Evolutionary conservation across 495 filamentous ascomycete genomes (phyloP), one percentile per base, ranked within the genome.

Genomic region (Penicillium odoratum): DNA sequence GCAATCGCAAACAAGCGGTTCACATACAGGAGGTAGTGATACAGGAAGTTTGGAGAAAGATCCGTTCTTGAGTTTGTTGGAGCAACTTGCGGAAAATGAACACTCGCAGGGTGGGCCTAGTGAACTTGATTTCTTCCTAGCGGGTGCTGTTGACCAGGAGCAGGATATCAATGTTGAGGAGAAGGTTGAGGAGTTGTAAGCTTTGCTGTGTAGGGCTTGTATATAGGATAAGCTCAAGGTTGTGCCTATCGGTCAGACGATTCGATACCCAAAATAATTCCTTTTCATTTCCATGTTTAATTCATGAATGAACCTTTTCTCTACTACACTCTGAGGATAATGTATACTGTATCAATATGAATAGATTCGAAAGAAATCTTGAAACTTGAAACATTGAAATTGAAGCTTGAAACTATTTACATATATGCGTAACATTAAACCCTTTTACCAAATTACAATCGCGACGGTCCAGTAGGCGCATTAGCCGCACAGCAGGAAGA

Each of bases 21-120:
- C 70, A 5, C 73, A 75, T 42, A 66, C 68, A 25, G 62, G 55
- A 10, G 58, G 62, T 2, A 69, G 68, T 26, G 70, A 70, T 13
- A 58, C 56, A 3, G 62, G 60, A 3, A 52, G 56, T n/a, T 43
- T 68, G 3, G 89, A 92, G 56, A 91, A 88, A 54, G 90, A 93
- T 65, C 90, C 90, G 3, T 93, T 93, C 62, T 64, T 93, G 29
- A 89, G 84, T 57, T 66, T 93, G 47, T 75, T 93, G 36, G 89
- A 93, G 66, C 89, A 92, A 73, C 71, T 93, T 55, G 88, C 89
- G 0, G 88, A 92, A 69, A 91, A 90, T 64, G 89, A 91, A 65
- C 70, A 82, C 51, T 71, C 74, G 31, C 78, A 74, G 45, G 78
- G 79, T 7, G 82, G 84, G 26, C 86, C 85, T 29, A 88, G 83